phyloP scores from a whole-genome alignment of 1,139 yeast genomes.

The Candida sanyaensis region DNA sequence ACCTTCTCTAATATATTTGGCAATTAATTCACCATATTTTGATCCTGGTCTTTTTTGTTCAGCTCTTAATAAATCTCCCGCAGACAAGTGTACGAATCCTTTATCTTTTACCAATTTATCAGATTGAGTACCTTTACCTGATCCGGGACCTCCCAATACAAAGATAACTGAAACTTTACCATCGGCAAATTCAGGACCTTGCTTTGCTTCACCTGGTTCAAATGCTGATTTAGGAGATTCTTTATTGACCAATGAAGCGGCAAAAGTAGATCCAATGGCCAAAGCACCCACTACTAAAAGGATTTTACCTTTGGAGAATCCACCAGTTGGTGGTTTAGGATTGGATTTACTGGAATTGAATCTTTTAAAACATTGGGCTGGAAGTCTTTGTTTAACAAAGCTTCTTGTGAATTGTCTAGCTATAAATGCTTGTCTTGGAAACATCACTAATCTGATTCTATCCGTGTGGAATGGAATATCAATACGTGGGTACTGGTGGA shows the following conservation, averaged over 20 bases:
- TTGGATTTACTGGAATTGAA: conserved; percentile 20
- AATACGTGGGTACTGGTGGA: neutral
- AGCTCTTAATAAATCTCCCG: conserved; percentile 92
- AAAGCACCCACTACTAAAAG: conserved; percentile 36
- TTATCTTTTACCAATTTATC: conserved; percentile 77
- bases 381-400: conserved; percentile 6
- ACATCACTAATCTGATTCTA: conserved; percentile 2
- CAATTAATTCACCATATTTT: conserved; percentile 82
- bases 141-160: conserved; percentile 90
- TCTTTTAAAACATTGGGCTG: conserved; percentile 12
- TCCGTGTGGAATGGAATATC: too few species aligned
- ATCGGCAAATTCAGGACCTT: conserved; percentile 50
- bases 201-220: conserved; percentile 37
- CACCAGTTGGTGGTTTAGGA: conserved; percentile 19
- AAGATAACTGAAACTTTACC: conserved; percentile 78
- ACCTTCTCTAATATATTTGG: conserved; percentile 82
- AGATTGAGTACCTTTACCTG: conserved; percentile 98
- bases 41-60: conserved; percentile 87
- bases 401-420: conserved; percentile 8
- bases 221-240: conserved; percentile 48
- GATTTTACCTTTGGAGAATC: conserved; percentile 23
- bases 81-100: conserved; percentile 85
- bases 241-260: conserved; percentile 45
- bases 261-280: conserved; percentile 50
- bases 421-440: conserved; percentile 12